Evolutionary conservation across 2,329 filamentous ascomycete species (phyloP), one percentile per base, ranked within the genome.

Genomic region (Colletotrichum coccodes): DNA sequence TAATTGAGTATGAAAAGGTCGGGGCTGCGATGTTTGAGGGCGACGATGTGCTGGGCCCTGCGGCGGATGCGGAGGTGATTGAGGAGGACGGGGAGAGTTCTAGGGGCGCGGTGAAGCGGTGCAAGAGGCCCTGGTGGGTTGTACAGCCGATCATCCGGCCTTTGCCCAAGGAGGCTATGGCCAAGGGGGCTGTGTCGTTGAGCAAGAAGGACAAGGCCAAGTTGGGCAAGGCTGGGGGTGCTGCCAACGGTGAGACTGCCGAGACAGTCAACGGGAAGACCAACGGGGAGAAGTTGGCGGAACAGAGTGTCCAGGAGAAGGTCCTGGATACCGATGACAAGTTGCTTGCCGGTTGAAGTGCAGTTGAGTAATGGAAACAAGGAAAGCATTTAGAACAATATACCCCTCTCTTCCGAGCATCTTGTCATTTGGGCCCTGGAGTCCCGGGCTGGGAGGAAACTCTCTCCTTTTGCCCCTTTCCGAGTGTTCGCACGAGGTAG

Each of bases 121-220:
- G 94, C 76, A 91, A 90, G 77, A 83, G 94, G 71, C 95, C 95
- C 1, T 98, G 91, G 88, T 98, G 94, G 94, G 87, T 97, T 4
- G 94, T 91, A 60, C 95, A 98, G 82, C 92, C 95, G 4, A 93
- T 97, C 75, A 88, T 98, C 7, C 85, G 95, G 64, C 95, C 94
- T 46, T 79, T 98, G 75, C 96, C 96, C 0, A 92, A 92, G 73
- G 95, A 98, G 82, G 96, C 96, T 3, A 75, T 96, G 72, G 91
- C 91, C 71, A 94, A 94, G 77, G 95, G 95, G 0, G 91, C 92
- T 3, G 86, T 97, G 78, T 88, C 86, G 65, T 78, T 91, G 70
- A 93, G 90, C 74, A 95, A 94, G 82, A 94, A 94, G 78, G 85
- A 87, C 36, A 84, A 80, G 75, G 83, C 81, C 76, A 85, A 78